These are phyloP conservation scores for Periconia sp. DNA, from an alignment of 2,329 filamentous ascomycete species.

Conservation along the genomic window DNA sequence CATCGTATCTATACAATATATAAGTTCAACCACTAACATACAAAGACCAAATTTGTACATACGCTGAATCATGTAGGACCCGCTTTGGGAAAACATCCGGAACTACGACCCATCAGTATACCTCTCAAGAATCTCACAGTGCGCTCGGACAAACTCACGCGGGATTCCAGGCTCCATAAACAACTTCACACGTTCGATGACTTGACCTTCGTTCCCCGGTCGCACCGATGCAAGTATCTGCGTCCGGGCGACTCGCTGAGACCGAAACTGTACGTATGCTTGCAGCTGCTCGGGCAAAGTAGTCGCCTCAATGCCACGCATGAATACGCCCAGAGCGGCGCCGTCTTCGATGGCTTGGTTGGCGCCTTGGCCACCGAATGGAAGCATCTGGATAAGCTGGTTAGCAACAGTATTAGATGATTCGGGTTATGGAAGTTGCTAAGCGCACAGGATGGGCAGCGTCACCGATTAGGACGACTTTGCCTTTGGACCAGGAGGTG, in stretches of 20 bases:
- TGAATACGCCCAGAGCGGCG: slow-evolving; percentile 6
- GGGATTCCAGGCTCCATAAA: too few species aligned
- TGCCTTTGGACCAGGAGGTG: slow-evolving; percentile 1
- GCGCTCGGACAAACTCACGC: too few species aligned
- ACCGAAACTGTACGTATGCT: background rate
- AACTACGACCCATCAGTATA: too few species aligned
- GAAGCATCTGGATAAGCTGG: slow-evolving; percentile 1
- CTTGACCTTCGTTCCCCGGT: slow-evolving; percentile 7
- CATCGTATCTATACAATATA: too few species aligned
- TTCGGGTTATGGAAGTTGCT: too few species aligned
- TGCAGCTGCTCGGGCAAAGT: slow-evolving; percentile 2
- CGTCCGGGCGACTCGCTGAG: background rate
- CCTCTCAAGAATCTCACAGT: too few species aligned
- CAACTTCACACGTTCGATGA: too few species aligned
- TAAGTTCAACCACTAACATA: too few species aligned
- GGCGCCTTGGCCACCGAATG: slow-evolving; percentile 9
- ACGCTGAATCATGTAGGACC: too few species aligned
- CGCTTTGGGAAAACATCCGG: too few species aligned
- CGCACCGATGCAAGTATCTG: slow-evolving; percentile 3
- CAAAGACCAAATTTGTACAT: too few species aligned
- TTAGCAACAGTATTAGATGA: background rate
- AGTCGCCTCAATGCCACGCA: background rate
- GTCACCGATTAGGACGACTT: slow-evolving; percentile 10
- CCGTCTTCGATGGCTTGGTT: slow-evolving; percentile 7
- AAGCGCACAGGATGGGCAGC: slow-evolving; percentile 6